Base-by-base conservation (phyloP, 306 rosid genomes). In the Inga laurina region DNA sequence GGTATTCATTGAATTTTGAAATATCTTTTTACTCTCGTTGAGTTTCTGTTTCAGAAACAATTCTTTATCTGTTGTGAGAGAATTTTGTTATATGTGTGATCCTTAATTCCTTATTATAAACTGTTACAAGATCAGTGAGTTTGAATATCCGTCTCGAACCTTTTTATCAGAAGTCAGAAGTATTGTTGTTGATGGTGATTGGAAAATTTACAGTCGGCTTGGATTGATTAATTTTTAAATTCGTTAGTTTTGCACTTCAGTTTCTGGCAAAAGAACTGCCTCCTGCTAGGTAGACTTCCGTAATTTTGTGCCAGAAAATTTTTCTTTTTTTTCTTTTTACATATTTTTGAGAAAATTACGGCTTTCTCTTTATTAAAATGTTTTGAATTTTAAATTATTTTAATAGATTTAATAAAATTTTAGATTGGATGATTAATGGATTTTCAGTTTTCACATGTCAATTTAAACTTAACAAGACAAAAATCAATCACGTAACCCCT, bases 1-100 rank as follows among this genome's bases (percentile, higher is more conserved):
- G 94, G 97, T 93, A 83, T 10, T 18, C 61, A 81, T n/a, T 52
- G 57, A 61, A 32, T 32, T 32, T 18, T 11, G 44, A 34, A 7
- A 27, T 72, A 18, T 78, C 15, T 49, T 49, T 14, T 14, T 49
- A 2, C 19, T 49, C 13, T 49, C 56, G 19, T 49, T 49, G 19
- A 13, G 51, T 8, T 46, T 46, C 3, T 46, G 10, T 34, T 80
- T 64, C 34, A 32, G 34, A 32, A 32, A 32, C 34, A 32, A 32
- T 32, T 32, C 34, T 32, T 32, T 32, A 32, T 32, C 34, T 32
- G 34, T 32, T 32, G 34, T 32, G 34, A 32, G 34, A 32, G 34
- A 32, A 32, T 3, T 32, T 32, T 32, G 34, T 32, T 32, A 32
- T 32, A 32, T 32, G 34, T 32, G 2, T 27, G 37, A 4, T 34